Evolutionary conservation across 108 stramenopile genomes (phyloP).

Genomic region (Bacterosira constricta): DNA sequence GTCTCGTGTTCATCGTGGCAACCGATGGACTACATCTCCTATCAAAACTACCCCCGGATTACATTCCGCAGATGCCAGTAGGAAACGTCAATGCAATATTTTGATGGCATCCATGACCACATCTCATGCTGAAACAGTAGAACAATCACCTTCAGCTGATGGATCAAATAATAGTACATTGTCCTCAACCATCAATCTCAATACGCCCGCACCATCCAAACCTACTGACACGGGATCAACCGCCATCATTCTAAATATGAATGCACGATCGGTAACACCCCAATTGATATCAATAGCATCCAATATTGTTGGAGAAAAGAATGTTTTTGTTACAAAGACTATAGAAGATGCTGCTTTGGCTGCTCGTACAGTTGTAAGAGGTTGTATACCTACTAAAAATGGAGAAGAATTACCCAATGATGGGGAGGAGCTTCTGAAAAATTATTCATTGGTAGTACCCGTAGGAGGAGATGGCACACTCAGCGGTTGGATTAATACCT

Average conservation of each 20-base stretch:
- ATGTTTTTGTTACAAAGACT: constrained; percentile 61
- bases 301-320: constrained; percentile 33
- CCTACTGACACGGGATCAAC: constrained; percentile 13
- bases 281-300: constrained; percentile 37
- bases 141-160: no score
- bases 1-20: no score
- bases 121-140: no score
- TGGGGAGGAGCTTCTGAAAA: neutral
- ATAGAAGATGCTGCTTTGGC: constrained; percentile 51
- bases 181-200: neutral
- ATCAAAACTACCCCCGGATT: no score
- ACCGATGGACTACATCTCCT: no score
- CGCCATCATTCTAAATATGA: constrained; percentile 64
- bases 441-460: constrained; percentile 56
- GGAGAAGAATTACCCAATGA: neutral
- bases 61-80: no score
- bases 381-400: neutral
- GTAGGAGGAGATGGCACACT: constrained; percentile 80
- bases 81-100: no score
- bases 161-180: no score
- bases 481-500: constrained; percentile 52
- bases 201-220: neutral
- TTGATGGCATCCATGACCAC: no score
- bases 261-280: constrained; percentile 57
- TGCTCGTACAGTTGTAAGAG: constrained; percentile 21